Base-by-base conservation (phyloP, 306 rosid species). In the Sicyos baderoa region DNA sequence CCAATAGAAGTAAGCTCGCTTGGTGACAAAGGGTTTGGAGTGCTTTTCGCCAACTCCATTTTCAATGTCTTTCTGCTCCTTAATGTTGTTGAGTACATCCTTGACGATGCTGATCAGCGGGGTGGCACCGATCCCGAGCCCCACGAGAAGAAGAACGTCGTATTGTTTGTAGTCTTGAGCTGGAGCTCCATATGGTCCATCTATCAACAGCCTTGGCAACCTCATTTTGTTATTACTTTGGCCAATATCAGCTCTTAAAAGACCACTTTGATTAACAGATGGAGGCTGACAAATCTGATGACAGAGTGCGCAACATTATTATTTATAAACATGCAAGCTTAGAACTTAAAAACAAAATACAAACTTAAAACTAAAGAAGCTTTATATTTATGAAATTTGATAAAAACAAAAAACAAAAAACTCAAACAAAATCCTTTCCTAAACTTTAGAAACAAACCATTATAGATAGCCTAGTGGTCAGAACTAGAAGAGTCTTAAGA, bases 141-240 rank as follows among this genome's bases (percentile, higher is more conserved):
- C 96, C n/a, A 85, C 97, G 0, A 91, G 86, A 65, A 91, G 91
- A 68, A 91, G 82, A 2, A 91, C 90, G 54, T 88, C 97, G 50
- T 91, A 91, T 52, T 85, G 55, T 69, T 89, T 91, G 82, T 91
- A 91, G 78, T 91, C 96, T 70, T 91, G 97, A 47, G 97, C 95
- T 64, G 96, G 95, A 6, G 97, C 97, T 76, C 97, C 97, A 2
- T 91, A 88, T 0, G 97, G 91, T 3, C 97, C 97, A 27, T 91
- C 97, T 27, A 91, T 80, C 62, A 74, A 23, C 6, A 91, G 82
- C 66, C 77, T 87, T 18, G 97, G 97, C 84, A 91, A 82, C 79
- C 97, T 86, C 16, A 88, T 83, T 71, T 70, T 78, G 77, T 78
- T 77, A 78, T 70, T 84, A 68, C 81, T 79, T 53, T 68, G 82